Evolutionary conservation across 352 stramenopile species (phyloP), one percentile per base, ranked within the genome.

Genomic region (Phytopythium mirpurense): DNA sequence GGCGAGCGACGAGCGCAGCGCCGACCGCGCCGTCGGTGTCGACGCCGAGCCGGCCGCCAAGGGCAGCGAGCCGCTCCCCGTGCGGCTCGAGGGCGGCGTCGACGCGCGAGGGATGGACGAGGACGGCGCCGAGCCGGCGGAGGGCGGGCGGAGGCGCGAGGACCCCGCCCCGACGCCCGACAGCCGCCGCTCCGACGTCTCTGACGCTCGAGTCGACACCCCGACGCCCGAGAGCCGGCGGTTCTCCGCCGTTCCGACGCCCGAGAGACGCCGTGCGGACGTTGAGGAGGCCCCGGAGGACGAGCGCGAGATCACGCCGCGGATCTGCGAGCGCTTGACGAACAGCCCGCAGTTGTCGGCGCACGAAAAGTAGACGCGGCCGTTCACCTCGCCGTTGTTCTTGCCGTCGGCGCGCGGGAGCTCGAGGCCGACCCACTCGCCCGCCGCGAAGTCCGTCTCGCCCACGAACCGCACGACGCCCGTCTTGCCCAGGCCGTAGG

Each of bases 371-470:
- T 95, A 95, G 21, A 85, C 73, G 51, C 70, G 67, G 50, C 83
- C 85, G 49, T 90, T 89, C 45, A 95, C 65, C 62, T 88, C 77
- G 52, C 85, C 85, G 52, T 86, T 90, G 76, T 95, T 90, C 68
- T 92, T 92, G 12, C 85, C 85, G 19, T 93, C 81, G 24, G 83
- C 72, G 1, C 61, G 64, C 35, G 93, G 81, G 19, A 95, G 65
- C 59, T 95, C 85, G 29, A 95, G 74, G 24, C 85, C 85, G 14
- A 88, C 70, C 85, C 83, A 95, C 49, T 92, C 81, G 27, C 85
- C 85, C 21, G 68, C 73, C 34, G 86, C 81, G 51, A 88, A 83
- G 24, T 93, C 81, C 26, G 84, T 88, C 59, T 87, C 70, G 3
- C 85, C 83, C 10, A 95, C 49, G 45, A 86, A 95, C 12, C 81